Percentiles rank a stretch among this genome's conserved stretches.
Conservation (phyloP, 192 early-diverging fungal genomes). For the Coemansia sp. region DNA sequence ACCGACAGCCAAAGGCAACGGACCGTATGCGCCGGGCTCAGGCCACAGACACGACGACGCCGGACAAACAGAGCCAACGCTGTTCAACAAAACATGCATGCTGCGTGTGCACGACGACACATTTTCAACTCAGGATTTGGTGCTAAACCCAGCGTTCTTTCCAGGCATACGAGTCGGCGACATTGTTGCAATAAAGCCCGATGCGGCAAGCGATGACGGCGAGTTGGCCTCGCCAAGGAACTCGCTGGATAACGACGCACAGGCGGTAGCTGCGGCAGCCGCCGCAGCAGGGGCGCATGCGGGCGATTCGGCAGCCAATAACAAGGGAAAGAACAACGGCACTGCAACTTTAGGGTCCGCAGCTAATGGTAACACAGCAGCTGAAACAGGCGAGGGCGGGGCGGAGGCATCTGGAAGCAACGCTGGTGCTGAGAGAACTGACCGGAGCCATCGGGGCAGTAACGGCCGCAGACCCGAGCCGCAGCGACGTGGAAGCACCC, state of each 20-base stretch:
- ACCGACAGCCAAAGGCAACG: slow-evolving; percentile 22
- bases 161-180: slow-evolving; percentile 51
- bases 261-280: background rate
- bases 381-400: background rate
- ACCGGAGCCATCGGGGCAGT: background rate
- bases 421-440: background rate
- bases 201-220: slow-evolving; percentile 20
- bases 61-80: slow-evolving; percentile 2
- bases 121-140: slow-evolving; percentile 38
- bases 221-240: slow-evolving; percentile 26
- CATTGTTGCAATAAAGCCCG: slow-evolving; percentile 41
- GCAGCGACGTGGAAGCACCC: background rate
- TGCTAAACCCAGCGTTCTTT: slow-evolving; percentile 48
- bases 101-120: slow-evolving; percentile 46
- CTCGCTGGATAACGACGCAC: slow-evolving; percentile 26
- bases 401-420: background rate
- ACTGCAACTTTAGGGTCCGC: background rate
- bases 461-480: background rate
- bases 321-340: background rate
- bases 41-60: slow-evolving; percentile 28
- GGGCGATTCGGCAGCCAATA: background rate
- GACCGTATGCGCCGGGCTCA: slow-evolving; percentile 2
- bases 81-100: slow-evolving; percentile 46
- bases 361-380: background rate
- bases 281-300: background rate